Percentiles rank a stretch among this genome's conserved stretches.
These are phyloP conservation scores for Kazachstania sp. DNA, from an alignment of 1,139 yeast genomes.

Conservation along the genomic window DNA sequence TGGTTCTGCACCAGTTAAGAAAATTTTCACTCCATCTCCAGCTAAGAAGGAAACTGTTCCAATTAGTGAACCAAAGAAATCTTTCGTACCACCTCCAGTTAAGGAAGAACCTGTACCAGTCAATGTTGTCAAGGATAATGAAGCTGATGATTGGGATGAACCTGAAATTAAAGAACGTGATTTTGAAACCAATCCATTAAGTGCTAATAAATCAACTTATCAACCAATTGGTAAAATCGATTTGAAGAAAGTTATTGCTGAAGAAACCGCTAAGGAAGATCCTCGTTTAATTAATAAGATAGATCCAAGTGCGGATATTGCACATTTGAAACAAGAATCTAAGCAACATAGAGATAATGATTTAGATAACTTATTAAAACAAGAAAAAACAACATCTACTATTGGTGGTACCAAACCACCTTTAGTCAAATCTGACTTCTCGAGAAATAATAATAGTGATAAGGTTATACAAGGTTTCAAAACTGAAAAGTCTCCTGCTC, in stretches of 20 bases:
- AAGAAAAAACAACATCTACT: conserved; percentile 2
- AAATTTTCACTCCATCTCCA: conserved; percentile 25
- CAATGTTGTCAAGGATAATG: conserved; percentile 23
- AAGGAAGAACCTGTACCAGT: conserved; percentile 17
- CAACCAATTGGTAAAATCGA: conserved; percentile 54
- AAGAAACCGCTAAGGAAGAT: conserved; percentile 34
- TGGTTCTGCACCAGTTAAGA: conserved; percentile 42
- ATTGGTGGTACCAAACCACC: conserved; percentile 42
- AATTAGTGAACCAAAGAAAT: conserved; percentile 5
- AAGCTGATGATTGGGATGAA: conserved; percentile 60
- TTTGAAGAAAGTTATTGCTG: conserved; percentile 34
- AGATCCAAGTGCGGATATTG: conserved; percentile 28
- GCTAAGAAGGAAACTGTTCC: conserved; percentile 3
- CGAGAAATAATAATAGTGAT: conserved; percentile 33
- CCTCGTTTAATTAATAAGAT: conserved; percentile 31
- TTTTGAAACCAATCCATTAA: conserved; percentile 52
- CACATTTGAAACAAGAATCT: conserved; percentile 36
- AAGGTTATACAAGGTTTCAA: conserved; percentile 55
- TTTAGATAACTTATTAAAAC: conserved; percentile 32
- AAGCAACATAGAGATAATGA: conserved; percentile 39
- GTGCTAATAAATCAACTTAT: conserved; percentile 41
- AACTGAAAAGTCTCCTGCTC: conserved; percentile 89
- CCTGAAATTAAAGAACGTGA: conserved; percentile 67
- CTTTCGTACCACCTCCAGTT: conserved; percentile 8
- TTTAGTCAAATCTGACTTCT: conserved; percentile 31